Evolutionary conservation across 805 yeast species (phyloP).

Genomic region (Yarrowia yakushimensis): DNA sequence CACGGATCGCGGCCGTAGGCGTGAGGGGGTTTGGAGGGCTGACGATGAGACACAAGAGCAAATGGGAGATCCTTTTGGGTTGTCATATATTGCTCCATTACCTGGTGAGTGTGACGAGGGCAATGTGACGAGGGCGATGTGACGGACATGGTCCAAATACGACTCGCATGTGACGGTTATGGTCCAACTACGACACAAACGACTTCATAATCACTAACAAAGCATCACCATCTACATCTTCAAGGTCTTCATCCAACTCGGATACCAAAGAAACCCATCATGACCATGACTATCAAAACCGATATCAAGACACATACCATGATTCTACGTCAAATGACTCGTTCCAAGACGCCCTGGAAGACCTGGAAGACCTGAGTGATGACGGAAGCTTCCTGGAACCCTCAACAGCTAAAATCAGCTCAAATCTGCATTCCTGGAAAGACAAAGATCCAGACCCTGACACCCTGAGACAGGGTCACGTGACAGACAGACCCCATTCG

Average conservation of each 20-base stretch:
- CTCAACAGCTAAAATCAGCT: neutral
- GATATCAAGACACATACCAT: neutral
- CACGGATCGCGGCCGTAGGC: constrained; percentile 5
- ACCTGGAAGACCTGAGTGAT: neutral
- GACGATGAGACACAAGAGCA: too few species aligned
- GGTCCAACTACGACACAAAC: too few species aligned
- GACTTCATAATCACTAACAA: neutral
- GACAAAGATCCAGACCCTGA: constrained; percentile 1
- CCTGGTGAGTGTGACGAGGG: too few species aligned
- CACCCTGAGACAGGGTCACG: neutral
- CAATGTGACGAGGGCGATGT: too few species aligned
- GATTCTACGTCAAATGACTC: constrained; percentile 7
- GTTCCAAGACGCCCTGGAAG: constrained; percentile 16
- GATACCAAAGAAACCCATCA: constrained; percentile 6
- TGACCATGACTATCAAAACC: too few species aligned
- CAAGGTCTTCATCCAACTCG: neutral
- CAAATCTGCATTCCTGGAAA: neutral
- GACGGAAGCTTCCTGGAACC: neutral
- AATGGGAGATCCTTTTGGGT: too few species aligned
- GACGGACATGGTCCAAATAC: too few species aligned
- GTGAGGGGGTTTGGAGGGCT: too few species aligned
- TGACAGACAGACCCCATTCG: neutral
- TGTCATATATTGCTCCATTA: too few species aligned
- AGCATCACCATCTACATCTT: neutral
- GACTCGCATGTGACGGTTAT: too few species aligned